Evolutionary conservation across 1,284 basidiomycete species (phyloP), one percentile per base, ranked within the genome.

Genomic region (Tremellales sp.): DNA sequence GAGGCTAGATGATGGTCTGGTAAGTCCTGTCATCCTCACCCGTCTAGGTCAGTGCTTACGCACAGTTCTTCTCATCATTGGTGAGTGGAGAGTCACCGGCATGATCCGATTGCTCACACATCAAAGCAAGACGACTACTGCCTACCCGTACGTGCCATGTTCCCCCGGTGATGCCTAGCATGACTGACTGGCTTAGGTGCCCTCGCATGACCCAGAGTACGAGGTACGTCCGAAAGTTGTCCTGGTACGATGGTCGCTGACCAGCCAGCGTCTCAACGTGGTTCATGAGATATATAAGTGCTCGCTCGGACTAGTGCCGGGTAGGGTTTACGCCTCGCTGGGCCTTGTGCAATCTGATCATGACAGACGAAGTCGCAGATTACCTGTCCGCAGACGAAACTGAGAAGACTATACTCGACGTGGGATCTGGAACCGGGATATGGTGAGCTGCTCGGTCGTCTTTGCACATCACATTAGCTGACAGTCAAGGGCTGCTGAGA

Each of bases 81-180:
- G 43, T 45, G 19, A 19, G 43, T 45, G 13, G 15, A 29, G 12
- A 8, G 25, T 43, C 15, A 8, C 12, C 31, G n/a, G 6, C 15
- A 10, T 11, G 15, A 42, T 17, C 37, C 10, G 37, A 8, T 42
- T 7, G 23, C 12, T 19, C 5, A 24, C 12, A 19, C 41, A n/a
- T 29, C 26, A 17, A 29, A 46, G 45, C 45, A 46, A 46, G 45
- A 46, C 26, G 45, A 46, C 36, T 46, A 46, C 37, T 46, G 45
- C 29, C n/a, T 46, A 7, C 45, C 45, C 3, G 45, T 46, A 17
- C 36, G 45, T 40, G 8, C 8, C 15, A 8, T 15, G 29, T 8
- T 8, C 8, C 15, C 15, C 4, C 5, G n/a, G 13, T 7, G 33
- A 13, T 33, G 36, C 22, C 27, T 15, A 7, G 25, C 44, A 35